A percentile compares a stretch with the other conserved stretches of the same genome.
These are phyloP conservation scores for Laguncularia racemosa DNA, from an alignment of 345 rosid genomes.

Conservation along the genomic window DNA sequence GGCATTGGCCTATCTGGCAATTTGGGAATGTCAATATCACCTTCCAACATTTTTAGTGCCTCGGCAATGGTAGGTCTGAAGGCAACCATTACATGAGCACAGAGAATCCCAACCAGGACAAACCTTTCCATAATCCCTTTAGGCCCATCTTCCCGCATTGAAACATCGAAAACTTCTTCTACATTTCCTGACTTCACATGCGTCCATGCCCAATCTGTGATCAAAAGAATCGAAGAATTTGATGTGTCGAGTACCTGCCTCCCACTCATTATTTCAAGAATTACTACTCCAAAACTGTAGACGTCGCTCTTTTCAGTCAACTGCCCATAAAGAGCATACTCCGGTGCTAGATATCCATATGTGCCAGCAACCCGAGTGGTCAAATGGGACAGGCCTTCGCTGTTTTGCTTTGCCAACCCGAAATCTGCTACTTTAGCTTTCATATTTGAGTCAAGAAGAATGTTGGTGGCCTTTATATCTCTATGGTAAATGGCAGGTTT, in stretches of 20 bases:
- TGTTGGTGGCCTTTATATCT: slow-evolving; percentile 53
- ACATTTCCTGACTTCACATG: slow-evolving; percentile 32
- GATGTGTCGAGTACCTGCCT: slow-evolving; percentile 44
- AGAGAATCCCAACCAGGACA: slow-evolving; percentile 52
- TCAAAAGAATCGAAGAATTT: slow-evolving; percentile 25
- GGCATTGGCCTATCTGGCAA: slow-evolving; percentile 65
- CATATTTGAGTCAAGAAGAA: slow-evolving; percentile 41
- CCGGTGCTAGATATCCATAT: slow-evolving; percentile 53
- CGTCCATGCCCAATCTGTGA: slow-evolving; percentile 60
- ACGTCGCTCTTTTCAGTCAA: slow-evolving; percentile 56
- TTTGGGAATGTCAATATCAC: slow-evolving; percentile 50
- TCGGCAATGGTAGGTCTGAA: slow-evolving; percentile 47
- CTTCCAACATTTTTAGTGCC: slow-evolving; percentile 52
- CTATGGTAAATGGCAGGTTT: slow-evolving; percentile 59
- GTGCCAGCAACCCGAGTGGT: slow-evolving; percentile 62
- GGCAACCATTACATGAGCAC: slow-evolving; percentile 61
- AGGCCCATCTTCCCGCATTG: slow-evolving; percentile 35
- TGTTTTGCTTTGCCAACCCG: slow-evolving; percentile 48
- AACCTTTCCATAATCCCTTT: slow-evolving; percentile 55
- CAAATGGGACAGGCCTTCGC: slow-evolving; percentile 51
- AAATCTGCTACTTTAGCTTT: slow-evolving; percentile 48
- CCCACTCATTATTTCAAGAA: slow-evolving; percentile 52
- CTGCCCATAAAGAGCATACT: slow-evolving; percentile 54
- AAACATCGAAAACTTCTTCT: slow-evolving; percentile 28
- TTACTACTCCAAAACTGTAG: slow-evolving; percentile 51